Evolutionary conservation across 768 basidiomycete species (phyloP), one percentile per base, ranked within the genome.

Genomic region (Leccinum subgranulosum): DNA sequence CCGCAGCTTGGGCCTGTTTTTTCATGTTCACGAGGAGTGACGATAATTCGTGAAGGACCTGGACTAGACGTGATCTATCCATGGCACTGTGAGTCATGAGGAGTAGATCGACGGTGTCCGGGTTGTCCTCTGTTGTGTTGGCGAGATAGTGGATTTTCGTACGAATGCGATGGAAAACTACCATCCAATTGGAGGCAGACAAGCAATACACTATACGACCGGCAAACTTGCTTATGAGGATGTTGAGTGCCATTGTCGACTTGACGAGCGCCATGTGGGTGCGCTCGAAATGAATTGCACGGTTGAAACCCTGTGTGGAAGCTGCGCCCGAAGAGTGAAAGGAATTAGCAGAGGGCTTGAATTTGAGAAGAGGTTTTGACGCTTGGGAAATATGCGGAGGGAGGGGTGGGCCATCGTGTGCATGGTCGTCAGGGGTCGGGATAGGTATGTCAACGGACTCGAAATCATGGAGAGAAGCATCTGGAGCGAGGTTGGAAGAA

Each of bases 121-220:
- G 80, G 33, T 76, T 76, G 46, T 80, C 80, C 41, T 85, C 85
- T 8, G 69, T 48, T 7, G 74, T 72, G 49, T 73, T 74, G 0
- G 87, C 86, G 27, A 94, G 79, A 57, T 77, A 75, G 46, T 84
- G 81, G 31, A 94, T 87, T 73, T 87, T 88, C 47, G 75, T 73
- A 47, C 85, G 81, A 54, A 95, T 80, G 29, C 91, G 80, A 21
- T 79, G 72, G 63, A 89, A 84, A 15, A 96, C 87, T 8, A 90
- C 82, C 52, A 74, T 69, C 92, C 94, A 97, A 69, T 96, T 95
- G 12, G 88, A 88, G 1, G 90, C 87, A 2, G 94, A 94, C 17
- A 98, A 80, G 67, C 88, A 87, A 67, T 89, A 94, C 27, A 96
- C 82, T 60, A 95, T 85, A 50, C 87, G 83, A 11, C 90, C 88